Evolutionary conservation across 306 rosid species (phyloP).

Genomic region (Bauhinia variegata): DNA sequence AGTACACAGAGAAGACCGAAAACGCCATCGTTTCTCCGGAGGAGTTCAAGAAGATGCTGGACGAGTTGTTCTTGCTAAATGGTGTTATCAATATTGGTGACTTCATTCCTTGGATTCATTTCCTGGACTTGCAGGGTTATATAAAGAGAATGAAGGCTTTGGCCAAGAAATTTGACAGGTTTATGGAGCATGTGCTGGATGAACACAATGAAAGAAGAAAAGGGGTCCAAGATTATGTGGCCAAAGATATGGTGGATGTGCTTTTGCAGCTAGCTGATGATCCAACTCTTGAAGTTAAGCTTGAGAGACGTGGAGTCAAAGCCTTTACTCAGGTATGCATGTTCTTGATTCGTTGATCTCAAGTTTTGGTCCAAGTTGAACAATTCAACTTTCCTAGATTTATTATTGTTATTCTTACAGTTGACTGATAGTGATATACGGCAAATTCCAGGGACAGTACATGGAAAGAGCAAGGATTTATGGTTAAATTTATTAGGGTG

Average conservation of each 20-base stretch:
- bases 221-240: conserved; percentile 48
- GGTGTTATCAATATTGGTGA: conserved; percentile 85
- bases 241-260: conserved; percentile 81
- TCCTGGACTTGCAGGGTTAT: conserved; percentile 83
- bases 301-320: conserved; percentile 73
- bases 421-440: too few species aligned
- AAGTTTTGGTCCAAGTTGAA: conserved; percentile 22
- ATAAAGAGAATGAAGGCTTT: conserved; percentile 80
- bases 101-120: conserved; percentile 76
- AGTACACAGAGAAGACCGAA: conserved; percentile 50
- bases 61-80: conserved; percentile 74
- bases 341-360: too few species aligned
- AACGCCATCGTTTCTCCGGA: conserved; percentile 55
- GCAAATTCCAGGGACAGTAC: too few species aligned
- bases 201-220: conserved; percentile 64
- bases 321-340: conserved; percentile 71
- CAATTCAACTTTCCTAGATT: conserved; percentile 42
- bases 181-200: conserved; percentile 83
- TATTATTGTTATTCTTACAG: conserved; percentile 61
- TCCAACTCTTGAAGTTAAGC: conserved; percentile 67
- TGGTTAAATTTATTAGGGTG: too few species aligned
- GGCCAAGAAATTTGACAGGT: conserved; percentile 72
- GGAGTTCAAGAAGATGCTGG: conserved; percentile 80
- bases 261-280: conserved; percentile 70
- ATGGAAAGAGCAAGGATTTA: too few species aligned